Percentiles rank a stretch among this genome's conserved stretches.
Conservation (phyloP, 2,329 filamentous ascomycete genomes). For the Ophiocordyceps sinensis region DNA sequence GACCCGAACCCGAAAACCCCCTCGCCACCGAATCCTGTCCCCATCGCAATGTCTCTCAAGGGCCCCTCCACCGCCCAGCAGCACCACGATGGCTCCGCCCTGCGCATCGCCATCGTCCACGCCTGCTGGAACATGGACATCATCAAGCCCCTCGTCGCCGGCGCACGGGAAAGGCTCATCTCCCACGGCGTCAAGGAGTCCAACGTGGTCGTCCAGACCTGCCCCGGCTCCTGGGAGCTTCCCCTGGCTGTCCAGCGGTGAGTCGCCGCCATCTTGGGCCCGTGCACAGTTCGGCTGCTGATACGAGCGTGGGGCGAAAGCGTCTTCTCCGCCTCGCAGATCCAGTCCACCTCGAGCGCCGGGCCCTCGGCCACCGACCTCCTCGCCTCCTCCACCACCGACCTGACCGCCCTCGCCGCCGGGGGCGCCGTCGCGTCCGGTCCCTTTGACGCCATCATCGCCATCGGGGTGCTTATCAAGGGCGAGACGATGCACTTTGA, state of each 20-base stretch:
- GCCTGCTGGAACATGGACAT: slow-evolving; percentile 88
- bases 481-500: slow-evolving; percentile 99
- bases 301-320: slow-evolving; percentile 24
- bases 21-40: neutral
- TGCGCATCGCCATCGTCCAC: slow-evolving; percentile 91
- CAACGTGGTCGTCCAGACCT: slow-evolving; percentile 80
- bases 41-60: slow-evolving; percentile 32
- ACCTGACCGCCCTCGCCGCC: slow-evolving; percentile 40
- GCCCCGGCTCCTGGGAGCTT: slow-evolving; percentile 89
- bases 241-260: slow-evolving; percentile 81
- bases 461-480: slow-evolving; percentile 93
- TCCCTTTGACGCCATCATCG: slow-evolving; percentile 87
- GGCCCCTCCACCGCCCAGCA: slow-evolving; percentile 37
- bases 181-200: slow-evolving; percentile 69
- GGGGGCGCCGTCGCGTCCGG: slow-evolving; percentile 27
- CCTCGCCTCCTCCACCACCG: slow-evolving; percentile 52
- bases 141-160: slow-evolving; percentile 71
- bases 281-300: too few relatives aligned
- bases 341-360: slow-evolving; percentile 56
- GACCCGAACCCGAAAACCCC: too few relatives aligned
- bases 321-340: slow-evolving; percentile 71
- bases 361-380: slow-evolving; percentile 61
- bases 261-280: slow-evolving; percentile 1
- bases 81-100: slow-evolving; percentile 47
- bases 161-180: slow-evolving; percentile 64